Base-by-base conservation (phyloP, 140 eudicot genomes). In the Ambrosia hybrid region DNA sequence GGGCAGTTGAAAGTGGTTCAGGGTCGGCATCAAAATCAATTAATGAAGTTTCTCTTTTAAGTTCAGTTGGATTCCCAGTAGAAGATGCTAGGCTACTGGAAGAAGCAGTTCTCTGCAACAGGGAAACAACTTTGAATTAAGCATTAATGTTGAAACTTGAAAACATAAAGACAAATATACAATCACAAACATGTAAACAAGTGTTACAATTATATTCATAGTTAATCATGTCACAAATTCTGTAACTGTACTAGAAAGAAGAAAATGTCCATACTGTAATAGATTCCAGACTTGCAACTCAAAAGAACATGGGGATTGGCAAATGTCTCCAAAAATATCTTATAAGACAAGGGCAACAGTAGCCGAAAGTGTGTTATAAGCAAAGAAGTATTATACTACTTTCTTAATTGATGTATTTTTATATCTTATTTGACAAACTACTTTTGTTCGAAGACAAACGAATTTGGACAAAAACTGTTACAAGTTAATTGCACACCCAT, bases 11-110 rank as follows among this genome's bases (percentile, higher is more conserved):
- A 36, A 92, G 81, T 43, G 92, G 92, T 67, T 87, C 97, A 48
- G 99, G 87, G 75, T 75, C 95, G 60, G 84, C 86, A 75, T 94
- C 99, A 77, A 94, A 94, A 85, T 94, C 96, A 67, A 94, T 94
- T 72, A 94, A 84, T 7, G 92, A 91, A 70, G 73, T 79, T 83
- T 85, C 98, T 65, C 56, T 77, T 79, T 76, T 88, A 57, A 79
- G 78, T 76, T 93, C 97, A 4, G 83, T 67, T 30, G 89, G 91
- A 57, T 85, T 89, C 71, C 88, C 97, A 68, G 84, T 91, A 16
- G 89, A 82, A 59, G 99, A 94, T 71, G 90, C 90, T 82, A 94
- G 78, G 84, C 97, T 91, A 83, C 99, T 85, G 48, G 97, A 94
- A 72, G 97, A 94, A 67, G 80, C 88, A 65, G 96, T 86, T 81